Base-by-base conservation (phyloP, 2,329 filamentous ascomycete genomes). In the Trichoderma harzianum region DNA sequence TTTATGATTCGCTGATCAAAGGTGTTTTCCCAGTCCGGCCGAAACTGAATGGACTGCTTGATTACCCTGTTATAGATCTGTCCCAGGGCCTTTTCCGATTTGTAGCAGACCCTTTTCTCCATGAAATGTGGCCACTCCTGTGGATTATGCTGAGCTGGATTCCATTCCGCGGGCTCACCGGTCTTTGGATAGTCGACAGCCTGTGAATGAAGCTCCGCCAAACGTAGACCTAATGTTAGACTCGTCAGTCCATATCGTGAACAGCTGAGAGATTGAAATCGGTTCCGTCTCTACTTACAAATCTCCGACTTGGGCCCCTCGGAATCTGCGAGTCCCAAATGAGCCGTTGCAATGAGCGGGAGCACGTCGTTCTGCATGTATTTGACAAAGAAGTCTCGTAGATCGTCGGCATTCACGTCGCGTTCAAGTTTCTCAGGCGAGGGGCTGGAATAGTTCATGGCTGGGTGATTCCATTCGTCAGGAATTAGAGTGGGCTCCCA, bases 161-260 rank as follows among this genome's bases (percentile, higher is more conserved):
- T 84, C 84, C 97, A 92, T 24, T 86, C 82, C 0, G 95, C 95
- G 0, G 92, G 88, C 11, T 91, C 86, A 0, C 96, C 96, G 1
- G 93, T 95, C 83, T 99, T 99, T 58, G 93, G 91, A 78, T 96
- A 99, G 79, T 99, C 96, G 1, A 99, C 96, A 0, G 96, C 95
- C 76, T 91, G 90, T 0, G 96, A 98, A 79, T 99, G 96, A 3
- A 98, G 83, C 10, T 87, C 84, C 3, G 95, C 94, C 5, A 98
- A 85, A 65, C 90, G 83, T 0, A 96, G 82, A 76, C 88, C 88
- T 90, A n/a, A 14, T 11, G 8, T 24, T 6, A 6, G 7, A 61
- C n/a, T 8, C 39, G 30, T 76, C 67, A 73, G 51, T 47, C 8
- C 30, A 24, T 2, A 11, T 32, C 18, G 18, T 34, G 11, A 60